These are phyloP conservation scores for Pyrenula massariospora DNA, from an alignment of 495 filamentous ascomycete genomes.

Conservation along the genomic window DNA sequence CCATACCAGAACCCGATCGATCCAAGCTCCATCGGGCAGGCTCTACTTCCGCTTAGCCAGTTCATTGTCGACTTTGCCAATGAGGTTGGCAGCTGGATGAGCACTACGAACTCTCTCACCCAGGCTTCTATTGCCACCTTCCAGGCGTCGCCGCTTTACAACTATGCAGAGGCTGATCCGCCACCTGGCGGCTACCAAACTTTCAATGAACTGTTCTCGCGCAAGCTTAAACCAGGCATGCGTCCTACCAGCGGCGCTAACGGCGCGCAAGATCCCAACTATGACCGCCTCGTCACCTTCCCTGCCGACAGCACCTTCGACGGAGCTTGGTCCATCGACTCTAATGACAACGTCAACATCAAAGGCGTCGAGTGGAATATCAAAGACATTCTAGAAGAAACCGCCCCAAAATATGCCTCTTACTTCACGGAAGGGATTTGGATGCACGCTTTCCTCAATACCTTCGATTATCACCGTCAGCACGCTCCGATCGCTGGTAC, in stretches of 20 bases:
- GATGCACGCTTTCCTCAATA: slow-evolving; percentile 19
- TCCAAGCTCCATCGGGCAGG: too few species aligned
- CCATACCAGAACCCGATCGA: slow-evolving; percentile 9
- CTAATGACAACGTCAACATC: too few species aligned
- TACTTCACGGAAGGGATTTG: slow-evolving; percentile 13
- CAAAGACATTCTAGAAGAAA: slow-evolving; percentile 8
- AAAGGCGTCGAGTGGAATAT: slow-evolving; percentile 19
- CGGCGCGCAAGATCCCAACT: slow-evolving; percentile 5
- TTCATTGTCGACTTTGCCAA: slow-evolving; percentile 14
- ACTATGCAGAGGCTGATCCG: slow-evolving; percentile 8
- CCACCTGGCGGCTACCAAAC: slow-evolving; percentile 11
- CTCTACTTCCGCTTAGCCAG: too few species aligned
- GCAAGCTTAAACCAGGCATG: slow-evolving; percentile 10
- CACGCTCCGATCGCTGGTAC: slow-evolving; percentile 15
- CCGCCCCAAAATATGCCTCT: neutral
- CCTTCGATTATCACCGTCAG: slow-evolving; percentile 19
- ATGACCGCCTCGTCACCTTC: slow-evolving; percentile 13
- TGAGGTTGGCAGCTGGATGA: slow-evolving; percentile 14
- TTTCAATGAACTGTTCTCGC: slow-evolving; percentile 22
- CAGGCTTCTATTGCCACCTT: too few species aligned
- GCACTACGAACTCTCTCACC: slow-evolving; percentile 13
- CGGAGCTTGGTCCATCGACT: slow-evolving; percentile 9
- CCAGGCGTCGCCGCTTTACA: slow-evolving; percentile 11
- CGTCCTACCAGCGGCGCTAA: slow-evolving; percentile 8
- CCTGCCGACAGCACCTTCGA: slow-evolving; percentile 15